Base-by-base conservation (phyloP, 1,139 yeast species). In the Suhomyces taliae region DNA sequence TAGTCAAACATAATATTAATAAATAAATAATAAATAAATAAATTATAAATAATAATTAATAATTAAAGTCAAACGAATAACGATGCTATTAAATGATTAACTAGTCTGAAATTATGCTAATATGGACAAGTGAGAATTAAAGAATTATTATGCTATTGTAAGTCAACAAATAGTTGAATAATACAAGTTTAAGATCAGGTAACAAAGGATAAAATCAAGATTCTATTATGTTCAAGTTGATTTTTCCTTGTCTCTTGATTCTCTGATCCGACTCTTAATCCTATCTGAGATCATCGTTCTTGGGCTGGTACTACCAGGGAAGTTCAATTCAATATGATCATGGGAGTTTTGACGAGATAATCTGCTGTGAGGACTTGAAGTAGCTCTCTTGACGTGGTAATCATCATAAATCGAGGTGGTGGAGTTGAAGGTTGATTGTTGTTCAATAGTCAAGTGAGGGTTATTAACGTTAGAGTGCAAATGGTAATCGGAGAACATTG, bases 401-500 rank as follows among this genome's bases (percentile, higher is more conserved):
- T 68, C 75, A 43, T 69, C 73, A 31, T 57, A 59, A 39, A 70
- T 59, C 2, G 73, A 67, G 2, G 55, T 56, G 6, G 65, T 56
- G 31, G 67, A 66, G 38, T 59, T 62, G n/a, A 56, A 52, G 10
- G 59, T 55, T 8, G 72, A 67, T 44, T 65, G 69, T 19, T 57
- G 58, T 24, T 64, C 67, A 32, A 65, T 46, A 26, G 57, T 54
- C 45, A 65, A 51, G 41, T 57, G 48, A 11, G 64, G 59, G 46
- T 66, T 65, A 44, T 55, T 62, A 10, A 64, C 69, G 54, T 72
- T 72, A 52, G 59, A 64, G 53, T 72, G 75, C 49, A 75, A 64
- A 24, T 60, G 65, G 50, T 74, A 75, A 52, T 75, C 80, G 12
- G 80, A 75, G 52, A 80, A 79, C 68, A 80, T 65, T 0, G 85